Conservation (phyloP, 192 early-diverging fungal species). For the Dissophora globulifera region DNA sequence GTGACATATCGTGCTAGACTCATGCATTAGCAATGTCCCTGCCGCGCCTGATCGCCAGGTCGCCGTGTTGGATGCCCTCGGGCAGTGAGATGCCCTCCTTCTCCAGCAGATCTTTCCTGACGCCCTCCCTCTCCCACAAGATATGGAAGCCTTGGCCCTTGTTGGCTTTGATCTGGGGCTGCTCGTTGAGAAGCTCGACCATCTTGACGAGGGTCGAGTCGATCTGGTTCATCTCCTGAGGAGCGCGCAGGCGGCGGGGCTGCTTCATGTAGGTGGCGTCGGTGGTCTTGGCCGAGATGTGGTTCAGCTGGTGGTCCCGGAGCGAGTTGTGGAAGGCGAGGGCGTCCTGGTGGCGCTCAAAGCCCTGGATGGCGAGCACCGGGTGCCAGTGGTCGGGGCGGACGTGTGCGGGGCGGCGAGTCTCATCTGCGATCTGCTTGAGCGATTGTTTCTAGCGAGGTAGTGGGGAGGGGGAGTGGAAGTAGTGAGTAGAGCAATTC, state of each 20-base stretch:
- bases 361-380: constrained; percentile 59
- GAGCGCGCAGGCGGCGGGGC: constrained; percentile 56
- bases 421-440: constrained; percentile 51
- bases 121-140: constrained; percentile 59
- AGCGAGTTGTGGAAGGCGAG: constrained; percentile 60
- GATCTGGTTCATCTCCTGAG: constrained; percentile 60
- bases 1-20: no score
- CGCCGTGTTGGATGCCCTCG: constrained; percentile 57
- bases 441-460: constrained; percentile 52
- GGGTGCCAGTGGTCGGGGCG: constrained; percentile 65
- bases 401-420: constrained; percentile 56
- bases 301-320: constrained; percentile 56
- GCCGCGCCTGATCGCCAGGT: constrained; percentile 51
- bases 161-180: constrained; percentile 21
- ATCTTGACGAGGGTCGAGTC: constrained; percentile 56
- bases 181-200: constrained; percentile 54
- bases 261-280: constrained; percentile 42
- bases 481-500: no score
- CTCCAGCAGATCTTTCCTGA: constrained; percentile 50
- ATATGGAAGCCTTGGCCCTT: constrained; percentile 50
- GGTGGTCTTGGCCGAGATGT: constrained; percentile 29
- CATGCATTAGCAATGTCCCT: constrained; percentile 41
- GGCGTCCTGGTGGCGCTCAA: constrained; percentile 46
- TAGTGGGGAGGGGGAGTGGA: no score
- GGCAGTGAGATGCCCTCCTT: constrained; percentile 37